phyloP scores from a whole-genome alignment of 2,329 filamentous ascomycete species.

The Biscogniauxia sp. region DNA sequence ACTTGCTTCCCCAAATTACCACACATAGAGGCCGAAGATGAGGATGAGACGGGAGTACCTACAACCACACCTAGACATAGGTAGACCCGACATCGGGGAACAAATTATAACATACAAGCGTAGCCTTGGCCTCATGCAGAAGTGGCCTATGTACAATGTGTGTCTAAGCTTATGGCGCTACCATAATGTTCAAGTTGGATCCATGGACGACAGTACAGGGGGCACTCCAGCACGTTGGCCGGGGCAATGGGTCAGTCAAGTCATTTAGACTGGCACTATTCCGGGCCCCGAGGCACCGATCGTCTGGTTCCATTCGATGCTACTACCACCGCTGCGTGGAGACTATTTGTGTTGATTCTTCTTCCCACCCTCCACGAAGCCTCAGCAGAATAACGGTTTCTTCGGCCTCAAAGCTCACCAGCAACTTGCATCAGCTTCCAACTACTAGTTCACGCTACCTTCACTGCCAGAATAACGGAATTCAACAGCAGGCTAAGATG shows the following conservation, averaged over 20 bases:
- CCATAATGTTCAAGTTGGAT: background rate
- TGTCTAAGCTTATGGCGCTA: background rate
- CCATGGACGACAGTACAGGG: background rate
- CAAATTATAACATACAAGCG: background rate
- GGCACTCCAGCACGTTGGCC: background rate
- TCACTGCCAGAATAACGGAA: conserved; percentile 13
- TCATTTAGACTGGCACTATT: background rate
- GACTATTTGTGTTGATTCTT: background rate
- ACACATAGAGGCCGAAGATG: background rate
- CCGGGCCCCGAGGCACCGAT: background rate
- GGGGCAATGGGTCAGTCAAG: background rate
- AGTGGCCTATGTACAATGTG: background rate
- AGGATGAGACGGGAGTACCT: background rate
- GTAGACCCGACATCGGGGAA: background rate
- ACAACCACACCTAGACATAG: no score
- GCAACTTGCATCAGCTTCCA: conserved; percentile 1
- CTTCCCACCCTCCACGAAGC: background rate
- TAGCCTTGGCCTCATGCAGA: background rate
- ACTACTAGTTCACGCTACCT: conserved; percentile 7
- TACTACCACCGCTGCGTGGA: background rate
- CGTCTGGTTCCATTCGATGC: background rate
- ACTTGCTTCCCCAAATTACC: background rate
- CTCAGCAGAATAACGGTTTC: background rate
- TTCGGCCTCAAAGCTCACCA: background rate
- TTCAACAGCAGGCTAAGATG: conserved; percentile 1